phyloP scores from a whole-genome alignment of 2,329 filamentous ascomycete species.

The Teratosphaeria destructans region DNA sequence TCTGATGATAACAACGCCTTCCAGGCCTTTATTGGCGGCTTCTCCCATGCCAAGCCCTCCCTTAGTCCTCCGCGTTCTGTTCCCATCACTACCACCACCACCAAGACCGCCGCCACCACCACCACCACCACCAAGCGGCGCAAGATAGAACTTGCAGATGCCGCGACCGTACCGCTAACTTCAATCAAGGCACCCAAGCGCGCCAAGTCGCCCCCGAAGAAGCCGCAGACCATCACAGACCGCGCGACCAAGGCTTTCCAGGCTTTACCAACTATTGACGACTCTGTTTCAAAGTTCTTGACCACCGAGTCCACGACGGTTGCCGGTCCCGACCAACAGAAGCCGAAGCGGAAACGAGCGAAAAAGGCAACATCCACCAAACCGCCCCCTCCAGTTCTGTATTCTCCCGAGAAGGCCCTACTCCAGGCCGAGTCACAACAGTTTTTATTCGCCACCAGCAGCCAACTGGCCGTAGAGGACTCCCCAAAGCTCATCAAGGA shows the following conservation, averaged over 20 bases:
- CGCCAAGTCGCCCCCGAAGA: constrained; percentile 44
- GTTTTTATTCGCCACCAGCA: constrained; percentile 77
- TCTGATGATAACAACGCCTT: neutral
- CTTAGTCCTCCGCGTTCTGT: neutral
- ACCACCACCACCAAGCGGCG: constrained; percentile 11
- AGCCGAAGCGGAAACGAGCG: constrained; percentile 10
- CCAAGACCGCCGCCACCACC: constrained; percentile 5
- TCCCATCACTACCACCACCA: neutral
- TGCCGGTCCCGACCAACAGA: neutral
- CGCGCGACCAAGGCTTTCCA: constrained; percentile 63
- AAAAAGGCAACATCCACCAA: constrained; percentile 30
- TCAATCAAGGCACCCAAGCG: constrained; percentile 23
- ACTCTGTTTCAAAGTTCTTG: constrained; percentile 38
- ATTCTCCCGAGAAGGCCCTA: constrained; percentile 60
- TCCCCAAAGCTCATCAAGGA: constrained; percentile 56
- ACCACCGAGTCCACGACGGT: constrained; percentile 11
- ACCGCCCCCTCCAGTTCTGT: constrained; percentile 29
- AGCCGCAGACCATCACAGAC: constrained; percentile 66
- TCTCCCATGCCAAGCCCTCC: neutral
- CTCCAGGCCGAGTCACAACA: constrained; percentile 58
- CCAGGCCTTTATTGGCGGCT: neutral
- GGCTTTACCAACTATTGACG: constrained; percentile 24
- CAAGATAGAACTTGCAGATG: constrained; percentile 8
- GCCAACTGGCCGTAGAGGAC: constrained; percentile 65
- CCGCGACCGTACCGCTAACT: neutral